These are phyloP conservation scores for Venturia effusa DNA, from an alignment of 2,329 filamentous ascomycete species.

Conservation along the genomic window DNA sequence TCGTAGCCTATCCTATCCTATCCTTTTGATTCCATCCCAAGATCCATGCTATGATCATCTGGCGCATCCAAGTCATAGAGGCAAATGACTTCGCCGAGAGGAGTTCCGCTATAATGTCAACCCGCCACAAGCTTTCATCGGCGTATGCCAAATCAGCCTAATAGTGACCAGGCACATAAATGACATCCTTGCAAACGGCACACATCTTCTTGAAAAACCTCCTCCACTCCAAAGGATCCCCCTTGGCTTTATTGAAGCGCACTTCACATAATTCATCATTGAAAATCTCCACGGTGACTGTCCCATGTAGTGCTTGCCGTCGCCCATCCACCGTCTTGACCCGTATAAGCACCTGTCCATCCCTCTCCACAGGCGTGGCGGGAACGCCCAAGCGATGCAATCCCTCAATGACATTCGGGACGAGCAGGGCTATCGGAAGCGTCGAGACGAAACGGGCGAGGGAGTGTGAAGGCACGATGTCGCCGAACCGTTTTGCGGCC, in stretches of 20 bases:
- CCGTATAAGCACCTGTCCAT: constrained; percentile 52
- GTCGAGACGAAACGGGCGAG: constrained; percentile 89
- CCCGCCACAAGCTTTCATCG: not conserved
- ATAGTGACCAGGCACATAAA: constrained; percentile 35
- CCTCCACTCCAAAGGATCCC: constrained; percentile 92
- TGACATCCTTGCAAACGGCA: constrained; percentile 73
- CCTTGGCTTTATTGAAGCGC: constrained; percentile 86
- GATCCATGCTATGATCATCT: too few relatives aligned
- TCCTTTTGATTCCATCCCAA: too few relatives aligned
- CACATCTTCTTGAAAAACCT: constrained; percentile 96
- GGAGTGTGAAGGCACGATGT: constrained; percentile 79
- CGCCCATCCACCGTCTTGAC: constrained; percentile 66
- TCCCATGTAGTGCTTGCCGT: constrained; percentile 61
- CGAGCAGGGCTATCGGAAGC: constrained; percentile 61
- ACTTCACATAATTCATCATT: constrained; percentile 65
- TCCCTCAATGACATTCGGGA: constrained; percentile 70
- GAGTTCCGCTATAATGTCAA: not conserved
- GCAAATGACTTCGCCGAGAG: too few relatives aligned
- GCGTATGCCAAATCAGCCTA: not conserved
- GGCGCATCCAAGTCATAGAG: too few relatives aligned
- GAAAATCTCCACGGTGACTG: constrained; percentile 61
- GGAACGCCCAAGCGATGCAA: constrained; percentile 80
- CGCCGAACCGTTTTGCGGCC: constrained; percentile 74
- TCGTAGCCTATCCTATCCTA: not conserved
- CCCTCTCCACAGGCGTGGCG: constrained; percentile 23